Evolutionary conservation across 2,329 filamentous ascomycete genomes (phyloP), one percentile per base, ranked within the genome.

Genomic region (Curvularia sp.): DNA sequence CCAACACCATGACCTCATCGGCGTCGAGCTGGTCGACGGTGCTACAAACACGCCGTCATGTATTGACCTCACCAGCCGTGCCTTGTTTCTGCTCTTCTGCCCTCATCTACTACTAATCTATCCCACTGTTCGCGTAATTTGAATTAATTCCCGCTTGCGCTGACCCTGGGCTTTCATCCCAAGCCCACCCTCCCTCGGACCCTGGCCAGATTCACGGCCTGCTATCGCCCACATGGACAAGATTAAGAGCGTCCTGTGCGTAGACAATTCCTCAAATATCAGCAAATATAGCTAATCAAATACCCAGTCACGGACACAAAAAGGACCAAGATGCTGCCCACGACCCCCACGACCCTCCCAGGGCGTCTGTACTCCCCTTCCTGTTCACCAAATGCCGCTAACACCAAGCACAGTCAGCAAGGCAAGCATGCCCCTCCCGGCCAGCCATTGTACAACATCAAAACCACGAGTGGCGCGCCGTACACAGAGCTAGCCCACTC

Each of bases 211-310:
- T 58, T 61, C 55, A 53, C 50, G 57, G 52, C 39, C 39, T 49
- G 52, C 48, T 49, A 38, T 31, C 39, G 53, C 20, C 64, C 61
- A 41, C 56, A 81, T 81, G 80, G 75, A 81, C 56, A 80, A 80
- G 71, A 66, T 82, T 55, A 81, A 80, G 75, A 75, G 73, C 64
- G 69, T 81, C 53, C 67, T 81, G 78, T 80, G 64, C 63, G 77
- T 52, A n/a, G 39, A 26, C 41, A 10, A 43, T 38, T 46, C 60
- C 9, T 44, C 57, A 41, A 74, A 69, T 52, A 68, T 68, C 51
- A 69, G 68, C 44, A 69, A 72, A 46, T 64, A 72, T 31, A 60
- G 67, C 55, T 76, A 79, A 64, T 8, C 18, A 20, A 2, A 9
- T 13, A 28, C 4, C 33, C 47, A 63, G 63, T 22, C 49, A 52